Evolutionary conservation across 2,329 filamentous ascomycete genomes (phyloP), one percentile per base, ranked within the genome.

Genomic region (Truncatella angustata): DNA sequence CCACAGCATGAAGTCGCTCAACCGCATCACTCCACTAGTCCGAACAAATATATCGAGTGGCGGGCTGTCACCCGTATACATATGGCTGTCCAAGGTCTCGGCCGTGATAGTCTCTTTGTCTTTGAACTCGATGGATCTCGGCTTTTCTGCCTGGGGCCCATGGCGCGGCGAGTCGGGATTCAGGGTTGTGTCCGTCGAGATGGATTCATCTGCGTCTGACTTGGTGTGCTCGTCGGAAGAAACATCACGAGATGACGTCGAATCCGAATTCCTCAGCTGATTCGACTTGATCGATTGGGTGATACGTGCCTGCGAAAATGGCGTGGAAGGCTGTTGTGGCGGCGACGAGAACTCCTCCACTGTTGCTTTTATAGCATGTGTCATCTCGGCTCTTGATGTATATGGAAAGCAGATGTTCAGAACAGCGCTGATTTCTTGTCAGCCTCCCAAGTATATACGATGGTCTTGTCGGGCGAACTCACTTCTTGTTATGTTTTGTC

Each of bases 1-100:
- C 94, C 94, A 99, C 30, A 99, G 84, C 92, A 99, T 94, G 63
- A 97, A 99, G 68, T 99, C 94, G 66, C 91, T 97, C 54, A 99
- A 76, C 45, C 94, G 82, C 69, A 92, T 88, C 12, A 99, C 94
- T 24, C 92, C 93, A 56, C 91, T 97, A 4, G 94, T 99, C 47
- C 94, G 85, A 47, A 99, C 81, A 50, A 99, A 85, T 11, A 99
- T 80, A 65, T 99, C 94, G 37, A 97, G 75, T 1, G 94, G 94
- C 14, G 94, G 94, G 56, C 89, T 86, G 49, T 85, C 84, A 45
- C 87, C 83, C 4, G 93, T 97, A 72, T 96, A 94, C 74, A 95
- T 90, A 71, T 97, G 91, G 55, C 85, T 83, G 50, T 87, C 87
- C 50, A 99, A 76, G 0, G 89, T 96, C 56, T 91, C 85, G 26